These are phyloP conservation scores for Hypoxylon fragiforme DNA, from an alignment of 495 filamentous ascomycete genomes.

Conservation along the genomic window DNA sequence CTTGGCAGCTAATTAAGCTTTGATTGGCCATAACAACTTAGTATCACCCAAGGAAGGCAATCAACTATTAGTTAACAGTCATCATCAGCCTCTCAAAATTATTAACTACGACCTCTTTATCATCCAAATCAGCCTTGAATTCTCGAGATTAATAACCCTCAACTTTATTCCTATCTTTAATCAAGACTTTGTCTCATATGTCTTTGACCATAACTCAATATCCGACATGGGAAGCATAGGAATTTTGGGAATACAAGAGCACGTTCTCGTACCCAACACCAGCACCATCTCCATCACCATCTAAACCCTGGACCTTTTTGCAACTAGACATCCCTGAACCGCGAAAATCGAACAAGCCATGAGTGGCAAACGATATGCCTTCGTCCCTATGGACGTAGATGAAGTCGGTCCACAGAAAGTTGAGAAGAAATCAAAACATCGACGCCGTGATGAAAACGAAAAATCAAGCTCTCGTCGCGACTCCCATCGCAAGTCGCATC, in stretches of 20 bases:
- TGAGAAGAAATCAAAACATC: slow-evolving; percentile 57
- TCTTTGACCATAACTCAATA: too few species aligned
- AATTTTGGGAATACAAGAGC: too few species aligned
- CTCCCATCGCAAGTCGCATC: slow-evolving; percentile 27
- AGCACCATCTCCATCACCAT: too few species aligned
- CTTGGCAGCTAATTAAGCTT: neutral
- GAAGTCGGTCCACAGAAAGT: slow-evolving; percentile 56
- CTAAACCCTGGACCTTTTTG: neutral
- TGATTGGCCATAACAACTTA: slow-evolving; percentile 10
- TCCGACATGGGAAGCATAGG: too few species aligned
- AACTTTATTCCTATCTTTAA: neutral
- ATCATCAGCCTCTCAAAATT: too few species aligned
- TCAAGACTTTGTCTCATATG: too few species aligned
- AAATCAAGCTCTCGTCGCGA: slow-evolving; percentile 28
- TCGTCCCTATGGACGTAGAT: slow-evolving; percentile 84
- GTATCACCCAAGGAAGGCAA: slow-evolving; percentile 9
- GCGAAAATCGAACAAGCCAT: slow-evolving; percentile 30
- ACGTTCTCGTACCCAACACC: too few species aligned
- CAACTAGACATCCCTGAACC: neutral
- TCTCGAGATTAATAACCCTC: too few species aligned
- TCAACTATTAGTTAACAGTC: slow-evolving; percentile 15
- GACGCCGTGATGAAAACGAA: slow-evolving; percentile 34
- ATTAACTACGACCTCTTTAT: too few species aligned
- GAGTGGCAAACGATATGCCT: slow-evolving; percentile 71
- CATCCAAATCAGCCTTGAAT: too few species aligned